Base-by-base conservation (phyloP, 164 flowering plant species). In the Hamamelis virginiana region DNA sequence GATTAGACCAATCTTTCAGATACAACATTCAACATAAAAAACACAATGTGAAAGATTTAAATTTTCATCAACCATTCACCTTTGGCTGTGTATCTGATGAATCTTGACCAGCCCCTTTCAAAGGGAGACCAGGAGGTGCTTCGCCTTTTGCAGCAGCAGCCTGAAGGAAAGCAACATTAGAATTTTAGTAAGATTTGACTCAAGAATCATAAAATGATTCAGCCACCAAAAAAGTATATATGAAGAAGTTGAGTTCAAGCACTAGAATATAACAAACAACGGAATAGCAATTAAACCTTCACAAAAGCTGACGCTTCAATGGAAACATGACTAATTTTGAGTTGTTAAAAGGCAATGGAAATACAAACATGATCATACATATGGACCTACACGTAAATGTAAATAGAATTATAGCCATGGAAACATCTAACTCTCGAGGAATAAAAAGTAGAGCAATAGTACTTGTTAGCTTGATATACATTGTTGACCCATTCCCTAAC, bases 131-230 rank as follows among this genome's bases (percentile, higher is more conserved):
- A 74, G 85, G 90, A 72, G 99, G 99, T 58, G 99, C 95, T 85
- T 96, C 98, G 58, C 99, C 99, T 83, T 96, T 96, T 57, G 95
- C 92, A 16, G 99, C 95, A 74, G 99, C 97, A 68, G 98, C 98
- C 99, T 96, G 83, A 59, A 79, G 19, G 41, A 69, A 59, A 55
- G 45, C 41, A 23, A 60, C 41, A 67, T 26, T 6, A 55, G 62
- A 22, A 48, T 63, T 16, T 22, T 19, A 61, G 16, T 10, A 23
- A 69, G 26, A 55, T 53, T 26, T 3, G 5, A 45, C 19, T 22
- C n/a, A 9, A 59, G 12, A 65, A 63, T 21, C 66, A 27, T 19
- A 21, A 33, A 33, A 33, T 2, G 41, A 33, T 33, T 33, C 41
- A 33, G 66, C 19, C 25, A 18, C 21, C 52, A 43, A 44, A 62